These are phyloP conservation scores for Mortierella sp. DNA, from an alignment of 371 early-diverging fungal species.

Conservation along the genomic window DNA sequence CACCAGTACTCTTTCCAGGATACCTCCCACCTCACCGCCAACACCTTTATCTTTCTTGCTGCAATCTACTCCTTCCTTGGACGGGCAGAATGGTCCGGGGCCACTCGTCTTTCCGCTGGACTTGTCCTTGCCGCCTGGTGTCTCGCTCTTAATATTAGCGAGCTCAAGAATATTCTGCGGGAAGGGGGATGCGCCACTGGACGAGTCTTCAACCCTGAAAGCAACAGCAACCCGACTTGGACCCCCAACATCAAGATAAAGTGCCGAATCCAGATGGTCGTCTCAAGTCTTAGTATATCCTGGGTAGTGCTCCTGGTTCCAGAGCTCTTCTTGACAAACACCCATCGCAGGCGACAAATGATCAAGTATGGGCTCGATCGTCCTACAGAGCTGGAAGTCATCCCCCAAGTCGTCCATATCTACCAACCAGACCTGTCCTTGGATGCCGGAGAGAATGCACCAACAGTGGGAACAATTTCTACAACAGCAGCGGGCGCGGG, in stretches of 20 bases:
- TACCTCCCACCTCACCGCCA: constrained; percentile 25
- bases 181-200: constrained; percentile 19
- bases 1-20: constrained; percentile 13
- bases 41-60: constrained; percentile 31
- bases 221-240: too few relatives aligned
- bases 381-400: constrained; percentile 5
- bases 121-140: constrained; percentile 12
- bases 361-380: constrained; percentile 6
- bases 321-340: constrained; percentile 16
- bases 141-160: not conserved
- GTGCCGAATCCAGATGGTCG: constrained; percentile 25
- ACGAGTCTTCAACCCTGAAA: not conserved
- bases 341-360: constrained; percentile 8
- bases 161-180: constrained; percentile 1
- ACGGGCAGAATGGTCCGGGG: constrained; percentile 21
- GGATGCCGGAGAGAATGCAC: not conserved
- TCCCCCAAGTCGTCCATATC: constrained; percentile 3
- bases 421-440: constrained; percentile 28
- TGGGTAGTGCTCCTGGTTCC: constrained; percentile 12
- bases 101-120: constrained; percentile 7
- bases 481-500: not conserved
- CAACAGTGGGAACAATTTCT: not conserved
- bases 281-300: constrained; percentile 1
- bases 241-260: not conserved
- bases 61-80: constrained; percentile 24